Evolutionary conservation across 2,329 filamentous ascomycete species (phyloP), one percentile per base, ranked within the genome.

Genomic region (Aspergillus latus): DNA sequence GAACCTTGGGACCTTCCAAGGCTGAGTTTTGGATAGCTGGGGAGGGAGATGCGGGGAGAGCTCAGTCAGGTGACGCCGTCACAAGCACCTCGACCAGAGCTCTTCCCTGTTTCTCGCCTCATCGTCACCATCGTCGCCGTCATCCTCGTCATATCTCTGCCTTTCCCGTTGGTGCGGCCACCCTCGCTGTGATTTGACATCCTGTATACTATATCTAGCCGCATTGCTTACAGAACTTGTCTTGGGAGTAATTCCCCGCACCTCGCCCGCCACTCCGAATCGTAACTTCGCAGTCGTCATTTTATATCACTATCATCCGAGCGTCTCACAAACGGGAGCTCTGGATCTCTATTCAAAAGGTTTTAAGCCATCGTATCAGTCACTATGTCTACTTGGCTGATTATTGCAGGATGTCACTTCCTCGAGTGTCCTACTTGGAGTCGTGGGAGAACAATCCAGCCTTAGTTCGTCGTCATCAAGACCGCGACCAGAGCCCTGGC

Each of bases 401-500:
- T 21, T 21, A 21, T 21, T 21, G 21, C 21, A 21, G 21, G 21
- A 78, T 78, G 76, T 77, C 76, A 47, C 65, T 78, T 13, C 70
- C 69, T 49, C 73, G 75, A 53, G 67, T 76, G 44, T 70, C 73
- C 36, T 78, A 76, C 40, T 62, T 77, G n/a, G 75, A 78, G 62
- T 73, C 73, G 43, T 76, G 75, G 70, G 74, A 76, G 42, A 70
- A 71, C 28, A 69, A 64, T 48, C 67, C 68, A 28, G 62, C 66
- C 5, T 62, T 67, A 16, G 61, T 69, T 42, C 62, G 67, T 44
- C 67, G 65, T 48, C 64, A 60, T n/a, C 45, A 36, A 30, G 40
- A 53, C 21, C 63, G 57, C 21, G 65, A 63, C 28, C 57, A 49
- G 45, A 57, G 57, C 26, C 59, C 64, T 5, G 56, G 60, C 59